Base-by-base conservation (phyloP, 352 stramenopile species). In the Nothophytophthora sp. region DNA sequence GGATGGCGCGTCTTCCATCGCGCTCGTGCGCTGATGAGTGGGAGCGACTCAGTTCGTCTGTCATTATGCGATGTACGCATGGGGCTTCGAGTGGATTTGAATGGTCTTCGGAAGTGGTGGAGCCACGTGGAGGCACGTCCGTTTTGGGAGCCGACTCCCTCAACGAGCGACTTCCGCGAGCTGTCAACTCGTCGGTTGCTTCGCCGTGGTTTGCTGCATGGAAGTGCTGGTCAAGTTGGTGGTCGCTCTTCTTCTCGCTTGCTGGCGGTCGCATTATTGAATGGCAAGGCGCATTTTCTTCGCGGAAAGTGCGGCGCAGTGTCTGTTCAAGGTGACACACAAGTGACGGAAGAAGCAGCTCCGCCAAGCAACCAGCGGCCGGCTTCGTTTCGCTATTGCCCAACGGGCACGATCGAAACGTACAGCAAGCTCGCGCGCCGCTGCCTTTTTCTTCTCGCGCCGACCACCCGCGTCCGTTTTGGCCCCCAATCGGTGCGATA, bases 391-490 rank as follows among this genome's bases (percentile, higher is more conserved):
- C n/a, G n/a, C n/a, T n/a, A n/a, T n/a, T n/a, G n/a, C n/a, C n/a
- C n/a, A n/a, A n/a, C n/a, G n/a, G 35, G 53, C 53, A 65, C 54
- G 9, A 53, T 45, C 34, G 42, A 60, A 36, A 42, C 18, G 28
- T 54, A 50, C 51, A 67, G 54, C 34, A 44, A n/a, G 15, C 34
- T 50, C n/a, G 15, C 45, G 19, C 18, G 45, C 28, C 19, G 27
- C 44, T 70, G 61, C 41, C 24, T 56, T 69, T 63, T 65, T 72
- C 57, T 68, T 68, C 40, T 63, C 36, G 52, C 25, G 35, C 50
- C 37, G 61, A 28, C 19, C 36, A 39, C 34, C 32, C 34, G 42
- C 34, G 49, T 60, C 34, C 43, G n/a, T 63, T 23, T 22, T 58
- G 51, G 55, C 63, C 24, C 58, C 65, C 15, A 22, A 60, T 72